Percentiles rank a stretch among this genome's conserved stretches.
Conservation (phyloP, 345 rosid genomes). For the Citrus inodora region DNA sequence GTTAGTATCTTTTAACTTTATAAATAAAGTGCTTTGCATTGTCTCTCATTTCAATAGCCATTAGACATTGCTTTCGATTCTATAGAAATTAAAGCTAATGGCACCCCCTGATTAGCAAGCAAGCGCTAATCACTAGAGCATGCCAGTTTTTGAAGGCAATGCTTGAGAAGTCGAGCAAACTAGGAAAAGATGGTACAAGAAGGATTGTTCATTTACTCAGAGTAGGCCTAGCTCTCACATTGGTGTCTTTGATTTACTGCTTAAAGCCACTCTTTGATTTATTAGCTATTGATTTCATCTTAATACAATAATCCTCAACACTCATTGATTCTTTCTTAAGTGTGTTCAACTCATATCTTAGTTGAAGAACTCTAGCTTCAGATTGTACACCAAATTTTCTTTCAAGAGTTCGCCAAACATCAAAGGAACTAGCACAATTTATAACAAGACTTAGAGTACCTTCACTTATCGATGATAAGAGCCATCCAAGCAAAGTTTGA, state of each 20-base stretch:
- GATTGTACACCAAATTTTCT: too few species aligned
- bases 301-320: too few species aligned
- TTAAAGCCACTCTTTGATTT: constrained; percentile 16
- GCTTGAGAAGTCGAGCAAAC: constrained; percentile 7
- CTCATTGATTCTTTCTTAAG: too few species aligned
- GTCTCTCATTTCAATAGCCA: not conserved
- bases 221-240: constrained; percentile 36
- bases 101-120: not conserved
- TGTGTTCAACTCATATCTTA: too few species aligned
- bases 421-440: too few species aligned
- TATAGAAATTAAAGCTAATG: not conserved
- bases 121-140: not conserved
- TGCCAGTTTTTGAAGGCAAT: not conserved
- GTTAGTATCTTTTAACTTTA: too few species aligned
- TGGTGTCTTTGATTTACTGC: constrained; percentile 39
- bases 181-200: constrained; percentile 43
- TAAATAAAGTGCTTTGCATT: not conserved
- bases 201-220: constrained; percentile 38
- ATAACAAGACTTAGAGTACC: too few species aligned
- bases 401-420: too few species aligned
- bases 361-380: too few species aligned
- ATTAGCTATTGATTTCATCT: too few species aligned
- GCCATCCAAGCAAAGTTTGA: too few species aligned
- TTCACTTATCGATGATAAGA: too few species aligned
- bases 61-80: not conserved